These are phyloP conservation scores for Gnaphalium uliginosum DNA, from an alignment of 129 eudicot species.

Conservation along the genomic window DNA sequence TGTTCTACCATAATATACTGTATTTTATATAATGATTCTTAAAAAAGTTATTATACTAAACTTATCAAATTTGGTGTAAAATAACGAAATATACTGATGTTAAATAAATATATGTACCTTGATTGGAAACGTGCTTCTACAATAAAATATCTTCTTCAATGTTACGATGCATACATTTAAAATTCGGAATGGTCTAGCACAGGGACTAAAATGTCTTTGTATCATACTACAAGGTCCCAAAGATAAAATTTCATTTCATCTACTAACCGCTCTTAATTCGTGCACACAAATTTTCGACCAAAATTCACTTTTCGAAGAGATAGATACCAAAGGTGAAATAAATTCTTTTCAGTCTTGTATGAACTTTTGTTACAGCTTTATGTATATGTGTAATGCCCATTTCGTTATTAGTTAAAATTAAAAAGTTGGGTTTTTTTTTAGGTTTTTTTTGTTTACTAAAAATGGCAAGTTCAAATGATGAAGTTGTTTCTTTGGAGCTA, in stretches of 20 bases:
- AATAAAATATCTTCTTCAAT: too few relatives aligned
- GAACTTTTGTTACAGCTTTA: not conserved
- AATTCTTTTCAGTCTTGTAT: not conserved
- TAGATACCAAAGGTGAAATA: not conserved
- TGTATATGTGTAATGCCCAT: not conserved
- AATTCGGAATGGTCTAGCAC: not conserved
- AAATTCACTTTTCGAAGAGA: not conserved
- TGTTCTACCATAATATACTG: too few relatives aligned
- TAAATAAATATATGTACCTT: too few relatives aligned
- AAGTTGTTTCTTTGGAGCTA: slow-evolving; percentile 51
- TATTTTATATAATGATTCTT: too few relatives aligned
- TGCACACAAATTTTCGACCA: not conserved
- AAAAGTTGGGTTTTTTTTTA: not conserved
- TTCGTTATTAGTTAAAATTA: not conserved
- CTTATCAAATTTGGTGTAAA: too few relatives aligned
- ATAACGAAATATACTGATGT: too few relatives aligned
- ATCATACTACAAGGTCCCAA: not conserved
- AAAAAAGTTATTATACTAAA: too few relatives aligned
- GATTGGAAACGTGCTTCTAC: too few relatives aligned
- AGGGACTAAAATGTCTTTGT: not conserved
- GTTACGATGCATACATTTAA: too few relatives aligned
- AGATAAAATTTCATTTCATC: not conserved
- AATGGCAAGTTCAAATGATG: slow-evolving; percentile 51
- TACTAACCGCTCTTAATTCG: not conserved
- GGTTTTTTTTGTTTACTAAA: not conserved